Percentiles rank a stretch among this genome's conserved stretches.
These are phyloP conservation scores for Fusarium decemcellulare DNA, from an alignment of 2,329 filamentous ascomycete species.

Conservation along the genomic window DNA sequence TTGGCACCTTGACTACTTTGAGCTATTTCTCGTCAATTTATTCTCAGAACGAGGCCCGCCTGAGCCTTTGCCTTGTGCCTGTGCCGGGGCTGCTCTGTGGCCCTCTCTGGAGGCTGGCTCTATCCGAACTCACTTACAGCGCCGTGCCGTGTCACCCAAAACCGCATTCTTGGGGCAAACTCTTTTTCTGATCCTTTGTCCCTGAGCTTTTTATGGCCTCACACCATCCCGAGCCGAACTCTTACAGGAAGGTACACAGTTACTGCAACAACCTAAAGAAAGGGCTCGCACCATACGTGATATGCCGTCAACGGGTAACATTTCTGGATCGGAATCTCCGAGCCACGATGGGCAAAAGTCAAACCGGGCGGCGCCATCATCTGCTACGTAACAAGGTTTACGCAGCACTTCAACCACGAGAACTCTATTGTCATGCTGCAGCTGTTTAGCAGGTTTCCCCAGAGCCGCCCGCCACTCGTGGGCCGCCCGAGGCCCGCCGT, in stretches of 20 bases:
- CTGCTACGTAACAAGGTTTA: constrained; percentile 35
- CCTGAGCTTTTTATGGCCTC: constrained; percentile 10
- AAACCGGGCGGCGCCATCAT: constrained; percentile 11
- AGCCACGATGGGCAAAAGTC: background rate
- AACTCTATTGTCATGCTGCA: constrained; percentile 27
- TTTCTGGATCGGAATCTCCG: constrained; percentile 31
- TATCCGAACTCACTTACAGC: constrained; percentile 3
- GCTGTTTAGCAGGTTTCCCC: background rate
- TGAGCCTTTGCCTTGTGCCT: background rate
- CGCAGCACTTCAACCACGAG: constrained; percentile 19
- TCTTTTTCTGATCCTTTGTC: constrained; percentile 21
- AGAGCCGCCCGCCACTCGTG: constrained; percentile 13
- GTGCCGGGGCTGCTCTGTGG: constrained; percentile 21
- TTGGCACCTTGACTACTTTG: constrained; percentile 2
- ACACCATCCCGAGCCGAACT: constrained; percentile 24
- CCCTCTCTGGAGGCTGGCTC: constrained; percentile 7
- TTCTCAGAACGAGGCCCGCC: background rate
- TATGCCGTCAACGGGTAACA: constrained; percentile 20
- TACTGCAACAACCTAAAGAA: constrained; percentile 20
- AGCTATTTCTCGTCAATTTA: background rate
- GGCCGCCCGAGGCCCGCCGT: constrained; percentile 10
- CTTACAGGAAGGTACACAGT: background rate
- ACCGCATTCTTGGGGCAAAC: constrained; percentile 35
- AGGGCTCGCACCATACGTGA: constrained; percentile 19
- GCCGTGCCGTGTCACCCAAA: constrained; percentile 34